Conservation (phyloP, 2,329 filamentous ascomycete genomes). For the Nannizzia gypsea region DNA sequence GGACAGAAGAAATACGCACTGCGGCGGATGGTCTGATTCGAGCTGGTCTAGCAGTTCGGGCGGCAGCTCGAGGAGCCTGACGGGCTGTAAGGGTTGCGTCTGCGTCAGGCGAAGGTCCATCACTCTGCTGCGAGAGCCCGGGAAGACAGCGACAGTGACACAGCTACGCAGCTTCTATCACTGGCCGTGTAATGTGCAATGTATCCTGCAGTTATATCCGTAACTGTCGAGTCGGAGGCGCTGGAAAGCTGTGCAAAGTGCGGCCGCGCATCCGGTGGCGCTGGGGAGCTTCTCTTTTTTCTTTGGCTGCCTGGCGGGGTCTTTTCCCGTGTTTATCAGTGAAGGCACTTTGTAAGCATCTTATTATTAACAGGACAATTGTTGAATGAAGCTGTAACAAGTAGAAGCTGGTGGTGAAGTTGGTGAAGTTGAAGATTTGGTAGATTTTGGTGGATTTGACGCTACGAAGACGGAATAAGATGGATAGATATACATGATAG, state of each 20-base stretch:
- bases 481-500: not conserved
- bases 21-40: slow-evolving; percentile 34
- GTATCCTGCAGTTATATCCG: no score
- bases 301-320: not conserved
- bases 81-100: slow-evolving; percentile 38
- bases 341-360: not conserved
- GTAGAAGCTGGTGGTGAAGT: not conserved
- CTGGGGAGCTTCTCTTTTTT: not conserved
- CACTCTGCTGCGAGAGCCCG: not conserved
- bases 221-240: no score
- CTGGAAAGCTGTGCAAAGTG: no score
- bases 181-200: no score
- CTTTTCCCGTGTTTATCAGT: not conserved
- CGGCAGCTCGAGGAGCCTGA: slow-evolving; percentile 50
- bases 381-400: not conserved
- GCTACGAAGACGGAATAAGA: not conserved
- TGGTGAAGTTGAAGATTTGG: not conserved
- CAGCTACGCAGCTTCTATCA: no score
- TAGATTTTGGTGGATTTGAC: not conserved
- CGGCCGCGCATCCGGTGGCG: no score
- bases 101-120: slow-evolving; percentile 29
- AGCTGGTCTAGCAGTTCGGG: slow-evolving; percentile 45
- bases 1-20: no score
- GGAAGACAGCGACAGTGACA: not conserved
- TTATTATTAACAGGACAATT: not conserved